Evolutionary conservation across 371 early-diverging fungal species (phyloP).

Genomic region (Rhizopus arrhizus): DNA sequence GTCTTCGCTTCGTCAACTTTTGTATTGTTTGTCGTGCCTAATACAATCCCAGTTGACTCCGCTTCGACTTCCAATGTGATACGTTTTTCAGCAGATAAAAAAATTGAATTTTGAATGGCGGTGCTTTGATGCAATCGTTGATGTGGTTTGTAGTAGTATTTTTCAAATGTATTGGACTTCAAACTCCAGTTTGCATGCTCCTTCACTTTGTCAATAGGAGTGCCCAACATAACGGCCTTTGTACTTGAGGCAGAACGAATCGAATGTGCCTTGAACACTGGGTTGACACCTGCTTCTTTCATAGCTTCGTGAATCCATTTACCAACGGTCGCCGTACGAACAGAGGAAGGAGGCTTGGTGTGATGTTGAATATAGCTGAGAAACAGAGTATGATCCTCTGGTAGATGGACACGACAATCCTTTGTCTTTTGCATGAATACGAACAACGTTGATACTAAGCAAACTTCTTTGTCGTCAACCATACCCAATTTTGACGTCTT

Average conservation of each 20-base stretch:
- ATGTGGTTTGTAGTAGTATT: constrained; percentile 13
- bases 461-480: neutral
- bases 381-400: constrained; percentile 14
- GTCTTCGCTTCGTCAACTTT: no score
- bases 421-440: neutral
- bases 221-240: constrained; percentile 7
- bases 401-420: neutral
- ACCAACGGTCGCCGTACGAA: constrained; percentile 1
- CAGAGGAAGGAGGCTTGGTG: neutral
- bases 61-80: constrained; percentile 11
- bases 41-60: no score
- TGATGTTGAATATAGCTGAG: constrained; percentile 5
- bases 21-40: no score
- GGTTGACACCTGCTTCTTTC: constrained; percentile 8
- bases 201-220: neutral
- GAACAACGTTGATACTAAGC: neutral
- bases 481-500: neutral
- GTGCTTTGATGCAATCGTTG: neutral
- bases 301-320: constrained; percentile 13
- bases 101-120: constrained; percentile 9
- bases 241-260: constrained; percentile 15
- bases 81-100: constrained; percentile 9
- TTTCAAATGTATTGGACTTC: constrained; percentile 13
- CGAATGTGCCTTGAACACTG: constrained; percentile 6
- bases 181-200: constrained; percentile 13